Conservation (phyloP, 306 rosid genomes). For the Cajanus cajan region DNA sequence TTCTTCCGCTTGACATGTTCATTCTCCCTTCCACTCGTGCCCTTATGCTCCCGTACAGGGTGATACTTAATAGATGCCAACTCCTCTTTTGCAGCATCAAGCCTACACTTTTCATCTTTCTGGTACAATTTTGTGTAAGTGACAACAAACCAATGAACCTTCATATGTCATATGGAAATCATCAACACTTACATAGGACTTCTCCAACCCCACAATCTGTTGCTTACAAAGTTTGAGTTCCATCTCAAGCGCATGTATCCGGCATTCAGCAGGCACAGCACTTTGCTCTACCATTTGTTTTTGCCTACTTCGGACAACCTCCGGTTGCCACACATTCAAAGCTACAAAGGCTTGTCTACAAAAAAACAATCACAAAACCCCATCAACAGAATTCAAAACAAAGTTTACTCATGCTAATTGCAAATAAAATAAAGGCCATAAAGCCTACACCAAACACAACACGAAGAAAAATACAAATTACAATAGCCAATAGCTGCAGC, state of each 20-base stretch:
- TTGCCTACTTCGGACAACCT: constrained; percentile 39
- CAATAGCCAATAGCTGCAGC: not conserved
- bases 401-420: not conserved
- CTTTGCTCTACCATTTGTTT: constrained; percentile 40
- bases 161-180: constrained; percentile 14
- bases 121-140: constrained; percentile 43
- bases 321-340: constrained; percentile 90
- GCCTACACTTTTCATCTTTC: constrained; percentile 66
- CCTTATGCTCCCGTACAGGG: constrained; percentile 50
- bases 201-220: constrained; percentile 50
- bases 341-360: constrained; percentile 78
- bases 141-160: constrained; percentile 22
- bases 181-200: constrained; percentile 60
- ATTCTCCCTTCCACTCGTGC: constrained; percentile 11
- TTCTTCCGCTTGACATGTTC: constrained; percentile 45
- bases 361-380: constrained; percentile 20
- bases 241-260: constrained; percentile 39
- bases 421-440: not conserved
- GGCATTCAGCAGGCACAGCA: constrained; percentile 41
- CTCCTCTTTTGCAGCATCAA: constrained; percentile 59
- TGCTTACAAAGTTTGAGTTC: constrained; percentile 41
- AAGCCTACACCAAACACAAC: not conserved
- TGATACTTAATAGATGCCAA: constrained; percentile 58
- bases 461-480: not conserved
- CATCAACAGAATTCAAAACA: constrained; percentile 5